Evolutionary conservation across 2,329 filamentous ascomycete species (phyloP), one percentile per base, ranked within the genome.

Genomic region (Colletotrichum magnum): DNA sequence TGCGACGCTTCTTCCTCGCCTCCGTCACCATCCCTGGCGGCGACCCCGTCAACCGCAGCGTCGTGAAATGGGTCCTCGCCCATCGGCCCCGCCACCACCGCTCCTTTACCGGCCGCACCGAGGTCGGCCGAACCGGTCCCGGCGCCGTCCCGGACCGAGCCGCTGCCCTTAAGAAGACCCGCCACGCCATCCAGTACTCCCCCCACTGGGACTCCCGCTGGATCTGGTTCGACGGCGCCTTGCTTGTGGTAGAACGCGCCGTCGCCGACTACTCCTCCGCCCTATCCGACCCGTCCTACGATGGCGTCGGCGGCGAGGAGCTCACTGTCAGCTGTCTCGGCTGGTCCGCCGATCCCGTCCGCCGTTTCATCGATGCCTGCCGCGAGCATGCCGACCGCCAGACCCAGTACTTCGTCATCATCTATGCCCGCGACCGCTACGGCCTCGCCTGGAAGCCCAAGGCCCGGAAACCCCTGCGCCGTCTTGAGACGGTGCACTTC

Each of bases 401-500:
- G 70, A 79, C 83, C 0, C 82, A 86, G 69, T 85, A 84, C 70
- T 86, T 84, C 21, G 83, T 86, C 71, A 84, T 85, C 47, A 84
- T 87, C 61, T 84, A 85, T 72, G 73, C 84, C 1, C 77, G 83
- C 21, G 79, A 84, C 67, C 78, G 82, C 0, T 85, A 85, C 68
- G 83, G 84, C 1, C 78, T 84, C 24, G 76, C 82, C 1, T 87
- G 85, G 85, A 82, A 85, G 58, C 82, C 84, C 15, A 85, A 84
- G 62, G 80, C 83, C 16, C 80, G 84, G 53, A 84, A 83, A 47
- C 84, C 85, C 0, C 85, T 86, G 47, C 82, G 85, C 10, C 80
- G 80, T 28, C 79, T 87, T 2, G 84, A 85, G 13, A 87, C 85
- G 1, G 84, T 87, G 2, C 84, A 86, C 68, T 85, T 87, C 57